phyloP scores from a whole-genome alignment of 345 rosid species.

The Camelina neglecta region DNA sequence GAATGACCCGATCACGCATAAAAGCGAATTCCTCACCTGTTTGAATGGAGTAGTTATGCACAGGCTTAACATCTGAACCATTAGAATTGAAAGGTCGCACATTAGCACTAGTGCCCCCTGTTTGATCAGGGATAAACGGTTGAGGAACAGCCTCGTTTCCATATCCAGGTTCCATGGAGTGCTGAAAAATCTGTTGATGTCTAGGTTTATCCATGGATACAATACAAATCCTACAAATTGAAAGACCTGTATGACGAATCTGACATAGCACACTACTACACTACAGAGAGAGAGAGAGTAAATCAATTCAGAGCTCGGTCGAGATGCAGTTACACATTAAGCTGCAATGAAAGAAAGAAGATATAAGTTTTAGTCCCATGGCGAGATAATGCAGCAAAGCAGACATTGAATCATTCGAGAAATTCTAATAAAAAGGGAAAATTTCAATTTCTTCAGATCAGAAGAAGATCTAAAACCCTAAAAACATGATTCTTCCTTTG shows the following conservation, averaged over 20 bases:
- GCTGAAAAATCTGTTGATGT: slow-evolving; percentile 45
- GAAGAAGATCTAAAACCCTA: neutral
- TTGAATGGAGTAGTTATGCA: slow-evolving; percentile 75
- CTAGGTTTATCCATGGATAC: slow-evolving; percentile 57
- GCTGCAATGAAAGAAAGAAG: slow-evolving; percentile 25
- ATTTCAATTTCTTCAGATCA: neutral
- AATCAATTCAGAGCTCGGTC: slow-evolving; percentile 9
- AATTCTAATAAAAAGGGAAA: neutral
- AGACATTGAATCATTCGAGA: neutral
- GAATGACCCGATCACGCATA: slow-evolving; percentile 74
- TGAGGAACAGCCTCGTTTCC: slow-evolving; percentile 56
- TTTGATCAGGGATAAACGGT: slow-evolving; percentile 50
- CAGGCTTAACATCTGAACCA: slow-evolving; percentile 66
- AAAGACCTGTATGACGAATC: neutral
- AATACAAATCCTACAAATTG: neutral
- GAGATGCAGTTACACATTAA: neutral
- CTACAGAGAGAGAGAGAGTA: neutral
- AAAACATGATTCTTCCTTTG: neutral
- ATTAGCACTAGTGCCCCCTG: slow-evolving; percentile 48
- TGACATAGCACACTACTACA: neutral
- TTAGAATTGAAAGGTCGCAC: slow-evolving; percentile 51
- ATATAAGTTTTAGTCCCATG: slow-evolving; percentile 10
- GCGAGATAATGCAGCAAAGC: neutral
- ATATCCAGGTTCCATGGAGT: slow-evolving; percentile 57
- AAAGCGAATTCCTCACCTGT: slow-evolving; percentile 96